phyloP scores from a whole-genome alignment of 2,329 filamentous ascomycete genomes.

The Thelonectria olida region DNA sequence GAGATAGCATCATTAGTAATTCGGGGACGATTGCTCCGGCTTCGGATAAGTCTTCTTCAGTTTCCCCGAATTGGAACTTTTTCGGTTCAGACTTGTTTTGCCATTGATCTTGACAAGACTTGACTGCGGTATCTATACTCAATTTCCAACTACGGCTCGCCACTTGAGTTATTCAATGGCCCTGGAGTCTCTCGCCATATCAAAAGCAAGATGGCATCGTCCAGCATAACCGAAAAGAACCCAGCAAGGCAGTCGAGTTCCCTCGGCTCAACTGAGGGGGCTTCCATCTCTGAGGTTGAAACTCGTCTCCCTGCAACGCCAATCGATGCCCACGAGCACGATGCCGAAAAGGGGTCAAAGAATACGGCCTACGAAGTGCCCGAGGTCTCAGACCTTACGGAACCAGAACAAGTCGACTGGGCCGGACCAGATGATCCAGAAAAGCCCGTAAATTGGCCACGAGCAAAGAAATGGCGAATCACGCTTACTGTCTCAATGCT shows the following conservation, averaged over 20 bases:
- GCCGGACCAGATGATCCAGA: slow-evolving; percentile 23
- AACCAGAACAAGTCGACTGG: slow-evolving; percentile 9
- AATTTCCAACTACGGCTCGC: background rate
- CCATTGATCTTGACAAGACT: background rate
- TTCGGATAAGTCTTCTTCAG: background rate
- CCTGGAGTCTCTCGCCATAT: background rate
- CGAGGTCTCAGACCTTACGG: background rate
- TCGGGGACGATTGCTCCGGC: background rate
- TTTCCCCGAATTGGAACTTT: too few species aligned
- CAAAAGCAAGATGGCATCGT: background rate
- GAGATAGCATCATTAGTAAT: slow-evolving; percentile 6
- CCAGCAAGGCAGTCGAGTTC: background rate
- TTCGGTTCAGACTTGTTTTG: background rate
- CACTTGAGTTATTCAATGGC: background rate
- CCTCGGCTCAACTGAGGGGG: background rate
- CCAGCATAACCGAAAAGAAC: background rate
- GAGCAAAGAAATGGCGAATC: slow-evolving; percentile 23
- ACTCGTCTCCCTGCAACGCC: background rate
- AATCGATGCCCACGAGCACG: background rate
- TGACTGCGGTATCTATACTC: background rate
- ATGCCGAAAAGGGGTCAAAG: background rate
- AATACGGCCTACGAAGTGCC: too few species aligned
- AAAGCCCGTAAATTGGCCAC: slow-evolving; percentile 24
- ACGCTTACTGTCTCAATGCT: slow-evolving; percentile 16
- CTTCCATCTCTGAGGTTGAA: background rate